Base-by-base conservation (phyloP, 495 filamentous ascomycete genomes). In the Aspergillus asperescens region DNA sequence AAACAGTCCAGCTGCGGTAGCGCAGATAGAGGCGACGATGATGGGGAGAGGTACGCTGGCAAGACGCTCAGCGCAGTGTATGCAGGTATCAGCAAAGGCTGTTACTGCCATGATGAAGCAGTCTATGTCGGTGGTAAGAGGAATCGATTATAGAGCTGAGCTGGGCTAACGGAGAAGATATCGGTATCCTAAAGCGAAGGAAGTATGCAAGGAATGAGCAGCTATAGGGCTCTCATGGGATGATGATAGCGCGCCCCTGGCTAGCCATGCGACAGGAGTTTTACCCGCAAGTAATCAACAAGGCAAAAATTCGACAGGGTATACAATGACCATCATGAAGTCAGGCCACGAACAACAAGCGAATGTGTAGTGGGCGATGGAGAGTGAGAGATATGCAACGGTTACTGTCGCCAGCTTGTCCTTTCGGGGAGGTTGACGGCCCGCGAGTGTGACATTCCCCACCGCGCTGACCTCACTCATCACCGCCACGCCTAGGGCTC, bases 391-490 rank as follows among this genome's bases (percentile, higher is more conserved):
- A 22, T 12, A 59, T 20, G 52, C 42, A 43, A 43, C 31, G 24
- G 59, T 56, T 58, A 44, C 59, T 55, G 47, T 69, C 69, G 69
- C 69, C 69, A 72, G 67, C 69, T 68, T 72, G 69, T 59, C 69
- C 69, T 71, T 69, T 68, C 61, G 55, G 50, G n/a, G 18, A 24
- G 39, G 29, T 48, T 37, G 44, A 39, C 45, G 31, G 50, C 27
- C 22, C 40, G 42, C 12, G 39, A 27, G 34, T 41, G n/a, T 15
- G 35, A 12, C 27, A 19, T 40, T 40, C 51, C 34, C 51, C 51
- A 54, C 51, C 23, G 51, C 50, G 29, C n/a, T 35, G 16, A 46
- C 28, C 2, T 22, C 50, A 46, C 50, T 53, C 39, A 52, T 20
- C 50, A 52, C 50, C 39, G 40, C 40, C 50, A 52, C 16, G 41